Conservation (phyloP, 2,329 filamentous ascomycete genomes). For the Aspergillus sp. region DNA sequence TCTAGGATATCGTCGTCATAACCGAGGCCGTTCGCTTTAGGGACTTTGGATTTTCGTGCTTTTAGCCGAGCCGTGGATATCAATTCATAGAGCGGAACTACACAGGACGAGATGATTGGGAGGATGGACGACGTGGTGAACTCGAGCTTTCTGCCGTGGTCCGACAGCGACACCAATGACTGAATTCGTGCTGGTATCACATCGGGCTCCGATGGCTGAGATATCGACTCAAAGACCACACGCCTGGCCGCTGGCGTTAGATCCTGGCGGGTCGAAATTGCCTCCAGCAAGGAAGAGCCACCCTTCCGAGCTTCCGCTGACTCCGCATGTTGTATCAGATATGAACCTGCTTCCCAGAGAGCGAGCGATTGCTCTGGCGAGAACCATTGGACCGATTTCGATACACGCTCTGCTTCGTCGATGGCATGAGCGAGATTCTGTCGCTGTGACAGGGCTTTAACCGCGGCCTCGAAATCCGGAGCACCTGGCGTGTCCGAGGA, state of each 20-base stretch:
- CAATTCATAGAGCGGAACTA: constrained; percentile 38
- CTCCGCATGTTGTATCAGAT: constrained; percentile 36
- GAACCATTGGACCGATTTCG: constrained; percentile 35
- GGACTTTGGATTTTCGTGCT: constrained; percentile 35
- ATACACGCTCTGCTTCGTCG: constrained; percentile 38
- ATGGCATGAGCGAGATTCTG: constrained; percentile 34
- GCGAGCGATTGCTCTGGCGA: constrained; percentile 39
- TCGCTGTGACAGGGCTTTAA: constrained; percentile 34
- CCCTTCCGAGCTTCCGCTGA: constrained; percentile 36
- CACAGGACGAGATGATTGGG: constrained; percentile 39
- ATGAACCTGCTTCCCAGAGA: constrained; percentile 40
- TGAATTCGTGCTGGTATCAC: constrained; percentile 39
- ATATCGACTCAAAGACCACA: constrained; percentile 36
- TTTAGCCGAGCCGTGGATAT: constrained; percentile 37
- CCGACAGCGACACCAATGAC: constrained; percentile 40
- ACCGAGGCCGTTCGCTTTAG: constrained; percentile 29
- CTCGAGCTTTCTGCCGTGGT: constrained; percentile 44
- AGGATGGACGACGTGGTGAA: constrained; percentile 39
- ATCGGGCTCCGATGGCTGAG: constrained; percentile 32
- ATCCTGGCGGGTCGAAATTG: constrained; percentile 39
- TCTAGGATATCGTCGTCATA: constrained; percentile 37
- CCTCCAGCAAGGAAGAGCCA: constrained; percentile 36
- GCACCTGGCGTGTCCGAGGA: constrained; percentile 38
- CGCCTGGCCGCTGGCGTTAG: constrained; percentile 34
- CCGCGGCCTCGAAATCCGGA: constrained; percentile 39